phyloP scores from a whole-genome alignment of 1,284 basidiomycete species.

The Cystobasidium slooffiae region DNA sequence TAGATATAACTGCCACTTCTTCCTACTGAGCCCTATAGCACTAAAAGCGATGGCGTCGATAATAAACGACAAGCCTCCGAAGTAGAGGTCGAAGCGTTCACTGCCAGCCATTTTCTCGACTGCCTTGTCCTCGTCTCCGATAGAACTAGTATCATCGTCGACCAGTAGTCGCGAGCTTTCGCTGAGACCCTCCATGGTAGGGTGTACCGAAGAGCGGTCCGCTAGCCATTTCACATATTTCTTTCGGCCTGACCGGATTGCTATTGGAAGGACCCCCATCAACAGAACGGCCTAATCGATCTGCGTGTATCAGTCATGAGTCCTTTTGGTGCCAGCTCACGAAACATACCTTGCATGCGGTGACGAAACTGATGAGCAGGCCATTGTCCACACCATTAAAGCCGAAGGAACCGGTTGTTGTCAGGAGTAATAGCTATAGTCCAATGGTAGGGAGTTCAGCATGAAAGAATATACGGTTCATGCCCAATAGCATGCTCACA shows the following conservation, averaged over 20 bases:
- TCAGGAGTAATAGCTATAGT: constrained; percentile 35
- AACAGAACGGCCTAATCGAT: constrained; percentile 22
- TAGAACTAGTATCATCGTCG: not conserved
- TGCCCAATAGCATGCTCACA: constrained; percentile 15
- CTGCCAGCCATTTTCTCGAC: not conserved
- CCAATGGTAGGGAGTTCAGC: not conserved
- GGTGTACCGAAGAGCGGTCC: constrained; percentile 25
- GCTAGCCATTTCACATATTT: constrained; percentile 37
- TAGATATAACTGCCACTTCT: constrained; percentile 20
- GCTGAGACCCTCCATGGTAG: constrained; percentile 26
- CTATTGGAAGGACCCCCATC: constrained; percentile 38
- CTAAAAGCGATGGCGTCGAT: constrained; percentile 33
- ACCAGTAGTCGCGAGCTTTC: constrained; percentile 31
- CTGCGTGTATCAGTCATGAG: not conserved
- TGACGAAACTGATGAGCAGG: constrained; percentile 34
- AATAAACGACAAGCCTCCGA: constrained; percentile 26
- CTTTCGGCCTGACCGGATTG: constrained; percentile 23
- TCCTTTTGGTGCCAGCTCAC: not conserved
- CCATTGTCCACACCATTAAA: constrained; percentile 39
- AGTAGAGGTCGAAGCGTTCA: constrained; percentile 40
- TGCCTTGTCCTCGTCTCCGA: not conserved
- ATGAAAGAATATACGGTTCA: not conserved
- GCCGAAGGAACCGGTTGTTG: constrained; percentile 40
- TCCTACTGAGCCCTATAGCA: constrained; percentile 17
- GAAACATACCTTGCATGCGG: constrained; percentile 31